A percentile compares a stretch with the other conserved stretches of the same genome.
phyloP scores from a whole-genome alignment of 1,284 basidiomycete genomes.

The Irpex sp. region DNA sequence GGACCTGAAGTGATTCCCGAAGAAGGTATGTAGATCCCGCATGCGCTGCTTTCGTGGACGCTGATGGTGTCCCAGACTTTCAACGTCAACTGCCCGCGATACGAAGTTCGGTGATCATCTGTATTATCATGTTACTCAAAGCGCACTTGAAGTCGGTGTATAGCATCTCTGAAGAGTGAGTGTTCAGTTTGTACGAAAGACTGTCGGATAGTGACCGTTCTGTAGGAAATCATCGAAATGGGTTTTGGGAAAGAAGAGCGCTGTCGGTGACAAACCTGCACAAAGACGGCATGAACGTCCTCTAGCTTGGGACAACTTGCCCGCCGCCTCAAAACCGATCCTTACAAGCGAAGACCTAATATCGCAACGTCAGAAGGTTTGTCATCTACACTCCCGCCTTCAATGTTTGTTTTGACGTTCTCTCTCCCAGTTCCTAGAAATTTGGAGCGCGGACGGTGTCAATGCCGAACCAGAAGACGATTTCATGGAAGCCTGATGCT shows the following conservation, averaged over 20 bases:
- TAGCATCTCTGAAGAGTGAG: slow-evolving; percentile 84
- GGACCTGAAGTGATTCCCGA: background rate
- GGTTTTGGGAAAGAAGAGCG: slow-evolving; percentile 80
- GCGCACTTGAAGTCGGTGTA: slow-evolving; percentile 80
- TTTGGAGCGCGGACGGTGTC: slow-evolving; percentile 80
- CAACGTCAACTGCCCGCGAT: slow-evolving; percentile 42
- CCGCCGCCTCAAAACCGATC: slow-evolving; percentile 58
- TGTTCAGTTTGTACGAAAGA: slow-evolving; percentile 7
- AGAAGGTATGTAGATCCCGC: slow-evolving; percentile 4
- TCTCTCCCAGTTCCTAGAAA: slow-evolving; percentile 58
- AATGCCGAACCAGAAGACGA: slow-evolving; percentile 65
- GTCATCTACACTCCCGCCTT: slow-evolving; percentile 17
- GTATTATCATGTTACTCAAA: slow-evolving; percentile 82
- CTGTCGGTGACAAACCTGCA: slow-evolving; percentile 79
- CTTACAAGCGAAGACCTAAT: slow-evolving; percentile 56
- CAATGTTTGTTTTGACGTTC: background rate
- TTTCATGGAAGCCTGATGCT: background rate
- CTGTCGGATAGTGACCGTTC: background rate
- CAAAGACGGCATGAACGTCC: slow-evolving; percentile 56
- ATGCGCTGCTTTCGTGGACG: slow-evolving; percentile 2
- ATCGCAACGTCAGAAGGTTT: slow-evolving; percentile 55
- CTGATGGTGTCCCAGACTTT: slow-evolving; percentile 9
- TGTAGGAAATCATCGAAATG: slow-evolving; percentile 86
- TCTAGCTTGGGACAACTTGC: slow-evolving; percentile 69
- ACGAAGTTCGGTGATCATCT: slow-evolving; percentile 70